Evolutionary conservation across 1,284 basidiomycete genomes (phyloP).

Genomic region (Thelephora terrestris): DNA sequence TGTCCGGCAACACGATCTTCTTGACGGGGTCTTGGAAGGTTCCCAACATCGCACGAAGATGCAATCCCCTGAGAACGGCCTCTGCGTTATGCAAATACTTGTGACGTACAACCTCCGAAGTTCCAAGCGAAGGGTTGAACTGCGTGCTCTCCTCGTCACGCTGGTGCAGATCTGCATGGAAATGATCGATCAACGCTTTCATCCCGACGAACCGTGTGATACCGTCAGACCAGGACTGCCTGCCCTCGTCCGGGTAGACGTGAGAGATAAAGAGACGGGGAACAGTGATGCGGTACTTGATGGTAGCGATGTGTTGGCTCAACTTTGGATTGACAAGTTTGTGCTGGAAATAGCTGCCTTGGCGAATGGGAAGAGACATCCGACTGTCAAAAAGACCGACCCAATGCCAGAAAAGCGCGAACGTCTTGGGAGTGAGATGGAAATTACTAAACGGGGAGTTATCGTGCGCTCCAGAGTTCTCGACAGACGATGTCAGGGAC

Average conservation of each 20-base stretch:
- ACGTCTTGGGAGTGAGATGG: conserved; percentile 81
- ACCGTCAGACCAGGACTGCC: conserved; percentile 70
- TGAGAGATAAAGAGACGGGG: conserved; percentile 81
- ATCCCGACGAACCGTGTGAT: conserved; percentile 74
- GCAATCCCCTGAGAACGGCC: conserved; percentile 69
- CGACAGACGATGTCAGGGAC: conserved; percentile 59
- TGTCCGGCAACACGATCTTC: conserved; percentile 36
- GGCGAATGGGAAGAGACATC: conserved; percentile 78
- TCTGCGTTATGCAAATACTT: conserved; percentile 94
- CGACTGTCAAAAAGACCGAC: conserved; percentile 78
- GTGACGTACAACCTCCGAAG: conserved; percentile 52
- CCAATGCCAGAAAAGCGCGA: conserved; percentile 92
- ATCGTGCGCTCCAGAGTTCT: conserved; percentile 15
- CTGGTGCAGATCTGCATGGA: conserved; percentile 91
- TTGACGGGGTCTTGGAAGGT: conserved; percentile 69
- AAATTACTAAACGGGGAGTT: conserved; percentile 55
- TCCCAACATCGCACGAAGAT: conserved; percentile 73
- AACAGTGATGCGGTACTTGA: conserved; percentile 86
- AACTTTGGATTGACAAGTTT: conserved; percentile 79
- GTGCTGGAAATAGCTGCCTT: conserved; percentile 74
- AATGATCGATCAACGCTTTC: conserved; percentile 74
- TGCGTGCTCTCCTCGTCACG: conserved; percentile 72
- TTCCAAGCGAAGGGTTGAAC: conserved; percentile 35
- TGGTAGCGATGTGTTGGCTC: conserved; percentile 78
- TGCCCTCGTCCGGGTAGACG: conserved; percentile 74